Conservation (phyloP, 169 alveolate species). For the Prorocentrum cordatum region DNA sequence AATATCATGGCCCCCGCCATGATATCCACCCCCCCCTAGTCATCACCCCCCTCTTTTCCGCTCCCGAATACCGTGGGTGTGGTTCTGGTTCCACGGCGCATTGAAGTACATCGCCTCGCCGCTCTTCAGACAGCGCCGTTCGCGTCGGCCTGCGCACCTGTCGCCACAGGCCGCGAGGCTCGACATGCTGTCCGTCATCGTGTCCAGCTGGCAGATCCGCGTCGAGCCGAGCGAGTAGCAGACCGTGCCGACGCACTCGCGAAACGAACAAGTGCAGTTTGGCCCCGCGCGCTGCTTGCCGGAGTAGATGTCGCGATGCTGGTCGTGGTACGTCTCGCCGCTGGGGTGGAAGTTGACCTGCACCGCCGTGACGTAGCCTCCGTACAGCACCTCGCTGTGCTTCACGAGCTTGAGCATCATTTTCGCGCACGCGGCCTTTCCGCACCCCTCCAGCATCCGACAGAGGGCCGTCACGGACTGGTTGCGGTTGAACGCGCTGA, state of each 20-base stretch:
- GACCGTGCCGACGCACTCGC: conserved; percentile 42
- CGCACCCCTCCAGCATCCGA: conserved; percentile 11
- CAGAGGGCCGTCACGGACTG: conserved; percentile 44
- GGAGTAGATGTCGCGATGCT: conserved; percentile 69
- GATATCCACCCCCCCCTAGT: no score
- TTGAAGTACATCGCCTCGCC: conserved; percentile 39
- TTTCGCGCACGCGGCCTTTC: conserved; percentile 12
- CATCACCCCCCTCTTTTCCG: no score
- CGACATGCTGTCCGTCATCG: conserved; percentile 12
- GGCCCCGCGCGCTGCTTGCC: conserved; percentile 71
- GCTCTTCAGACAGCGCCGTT: not conserved
- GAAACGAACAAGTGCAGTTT: conserved; percentile 35
- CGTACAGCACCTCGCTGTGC: conserved; percentile 49
- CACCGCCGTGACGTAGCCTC: conserved; percentile 57
- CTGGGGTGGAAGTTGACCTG: conserved; percentile 56
- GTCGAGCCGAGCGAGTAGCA: conserved; percentile 21
- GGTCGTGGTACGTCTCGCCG: conserved; percentile 50
- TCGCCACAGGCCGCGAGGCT: not conserved
- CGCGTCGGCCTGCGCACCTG: conserved; percentile 2
- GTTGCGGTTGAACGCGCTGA: conserved; percentile 55
- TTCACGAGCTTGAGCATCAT: conserved; percentile 33
- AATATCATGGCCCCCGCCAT: not conserved
- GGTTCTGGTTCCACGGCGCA: conserved; percentile 16
- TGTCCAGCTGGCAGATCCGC: not conserved
- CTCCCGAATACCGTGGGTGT: not conserved